Evolutionary conservation across 2,329 filamentous ascomycete species (phyloP).

Genomic region (Calonectria pteridis): DNA sequence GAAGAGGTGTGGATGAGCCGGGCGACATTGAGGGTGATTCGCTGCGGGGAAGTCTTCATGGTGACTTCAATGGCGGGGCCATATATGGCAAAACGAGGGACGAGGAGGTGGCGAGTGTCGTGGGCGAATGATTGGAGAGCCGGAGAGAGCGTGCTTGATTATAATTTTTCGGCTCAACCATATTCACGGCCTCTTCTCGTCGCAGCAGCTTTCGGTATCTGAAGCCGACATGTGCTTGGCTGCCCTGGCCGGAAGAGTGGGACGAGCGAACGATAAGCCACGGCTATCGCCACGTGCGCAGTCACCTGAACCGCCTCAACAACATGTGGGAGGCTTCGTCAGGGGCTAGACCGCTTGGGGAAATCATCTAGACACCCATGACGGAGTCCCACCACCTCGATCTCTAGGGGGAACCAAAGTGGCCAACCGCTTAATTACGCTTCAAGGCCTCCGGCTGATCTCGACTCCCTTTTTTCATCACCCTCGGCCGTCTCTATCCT

Average conservation of each 20-base stretch:
- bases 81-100: slow-evolving; percentile 32
- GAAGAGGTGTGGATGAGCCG: slow-evolving; percentile 48
- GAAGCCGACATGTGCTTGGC: slow-evolving; percentile 1
- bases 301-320: slow-evolving; percentile 33
- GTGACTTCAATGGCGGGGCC: slow-evolving; percentile 35
- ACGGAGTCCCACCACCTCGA: slow-evolving; percentile 45
- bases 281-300: slow-evolving; percentile 27
- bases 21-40: slow-evolving; percentile 48
- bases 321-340: slow-evolving; percentile 26
- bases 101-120: not conserved
- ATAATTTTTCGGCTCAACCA: not conserved
- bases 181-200: not conserved
- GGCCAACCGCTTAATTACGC: slow-evolving; percentile 46
- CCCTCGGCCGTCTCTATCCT: not conserved
- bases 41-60: slow-evolving; percentile 51
- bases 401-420: slow-evolving; percentile 45
- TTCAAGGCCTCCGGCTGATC: slow-evolving; percentile 36
- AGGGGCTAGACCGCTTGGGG: slow-evolving; percentile 42
- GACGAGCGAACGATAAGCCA: not conserved
- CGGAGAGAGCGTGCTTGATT: slow-evolving; percentile 15
- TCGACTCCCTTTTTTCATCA: slow-evolving; percentile 36
- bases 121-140: not conserved
- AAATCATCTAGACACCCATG: slow-evolving; percentile 43
- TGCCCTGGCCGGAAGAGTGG: not conserved
- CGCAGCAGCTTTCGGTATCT: not conserved